Base-by-base conservation (phyloP, 2,329 filamentous ascomycete genomes). In the Fusarium abutilonis region DNA sequence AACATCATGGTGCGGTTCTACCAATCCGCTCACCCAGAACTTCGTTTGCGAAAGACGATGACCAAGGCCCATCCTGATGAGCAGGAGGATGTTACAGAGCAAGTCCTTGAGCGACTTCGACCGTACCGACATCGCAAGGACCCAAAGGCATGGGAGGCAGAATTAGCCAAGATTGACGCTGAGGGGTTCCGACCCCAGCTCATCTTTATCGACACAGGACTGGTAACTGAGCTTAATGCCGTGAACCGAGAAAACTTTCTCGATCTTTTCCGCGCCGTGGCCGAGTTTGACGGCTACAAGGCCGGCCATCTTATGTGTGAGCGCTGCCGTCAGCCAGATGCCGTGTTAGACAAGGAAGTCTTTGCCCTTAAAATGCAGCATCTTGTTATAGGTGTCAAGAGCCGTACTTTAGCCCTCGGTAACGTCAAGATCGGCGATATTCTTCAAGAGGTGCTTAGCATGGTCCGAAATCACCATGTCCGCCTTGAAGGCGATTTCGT, bases 1-100 rank as follows among this genome's bases (percentile, higher is more conserved):
- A 99, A 99, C 75, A 98, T 99, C 77, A 98, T 99, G 93, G 94
- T 99, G 42, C 92, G 96, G 63, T 99, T 99, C 79, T 97, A 98
- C 77, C 88, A 94, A 70, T 88, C 93, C 0, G 86, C 88, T 13
- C 84, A 89, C 60, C 85, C 94, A 0, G 86, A 89, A 44, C 79
- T 96, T 1, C 73, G 70, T 4, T 53, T 75, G 11, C 67, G 70
- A 43, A 70, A 66, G 28, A 65, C 69, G 55, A 43, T 68, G 17
- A 66, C 71, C 5, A 67, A 75, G 41, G 67, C 75, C 23, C 76
- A 79, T 34, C 75, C 79, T 2, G 72, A 83, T 35, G 80, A 83
- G 9, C 82, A 85, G 19, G 81, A 83, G 10, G 92, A 97, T 73
- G 91, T 95, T 9, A 98, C 93, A 0, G 93, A 97, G 73, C 84